A percentile compares a stretch with the other conserved stretches of the same genome.
Evolutionary conservation across 805 yeast genomes (phyloP).

Genomic region (Pichia ethanolica): DNA sequence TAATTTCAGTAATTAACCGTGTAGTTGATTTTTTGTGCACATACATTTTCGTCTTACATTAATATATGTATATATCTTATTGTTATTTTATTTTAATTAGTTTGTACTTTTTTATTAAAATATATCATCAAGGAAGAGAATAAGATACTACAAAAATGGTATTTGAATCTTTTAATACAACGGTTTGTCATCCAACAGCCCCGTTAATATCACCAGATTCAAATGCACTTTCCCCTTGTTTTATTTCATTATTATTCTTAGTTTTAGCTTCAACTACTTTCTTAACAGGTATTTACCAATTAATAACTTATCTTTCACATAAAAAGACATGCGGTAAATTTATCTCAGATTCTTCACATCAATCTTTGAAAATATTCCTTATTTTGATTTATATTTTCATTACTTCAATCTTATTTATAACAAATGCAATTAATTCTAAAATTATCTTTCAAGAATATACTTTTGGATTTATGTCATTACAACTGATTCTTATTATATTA

Average conservation of each 20-base stretch:
- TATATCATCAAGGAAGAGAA: too few relatives aligned
- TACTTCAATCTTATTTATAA: slow-evolving; percentile 5
- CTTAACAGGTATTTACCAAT: slow-evolving; percentile 18
- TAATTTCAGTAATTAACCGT: too few relatives aligned
- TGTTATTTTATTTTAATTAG: too few relatives aligned
- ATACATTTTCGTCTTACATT: too few relatives aligned
- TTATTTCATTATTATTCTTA: slow-evolving; percentile 18
- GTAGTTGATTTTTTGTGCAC: too few relatives aligned
- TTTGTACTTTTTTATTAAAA: too few relatives aligned
- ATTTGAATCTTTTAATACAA: too few relatives aligned
- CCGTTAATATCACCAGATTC: slow-evolving; percentile 20
- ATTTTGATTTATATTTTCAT: slow-evolving; percentile 9
- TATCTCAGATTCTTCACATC: slow-evolving; percentile 1
- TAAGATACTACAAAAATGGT: too few relatives aligned
- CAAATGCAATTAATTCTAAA: not conserved
- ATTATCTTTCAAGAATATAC: slow-evolving; percentile 4
- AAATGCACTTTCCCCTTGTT: slow-evolving; percentile 27
- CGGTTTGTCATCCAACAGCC: slow-evolving; percentile 5
- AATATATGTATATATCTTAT: too few relatives aligned
- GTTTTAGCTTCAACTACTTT: slow-evolving; percentile 9
- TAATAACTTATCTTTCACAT: slow-evolving; percentile 6
- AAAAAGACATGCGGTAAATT: slow-evolving; percentile 11
- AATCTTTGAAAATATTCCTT: slow-evolving; percentile 11
- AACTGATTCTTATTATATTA: slow-evolving; percentile 22
- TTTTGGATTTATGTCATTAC: slow-evolving; percentile 11